Conservation (phyloP, 371 early-diverging fungal genomes). For the Scutellospora calospora region DNA sequence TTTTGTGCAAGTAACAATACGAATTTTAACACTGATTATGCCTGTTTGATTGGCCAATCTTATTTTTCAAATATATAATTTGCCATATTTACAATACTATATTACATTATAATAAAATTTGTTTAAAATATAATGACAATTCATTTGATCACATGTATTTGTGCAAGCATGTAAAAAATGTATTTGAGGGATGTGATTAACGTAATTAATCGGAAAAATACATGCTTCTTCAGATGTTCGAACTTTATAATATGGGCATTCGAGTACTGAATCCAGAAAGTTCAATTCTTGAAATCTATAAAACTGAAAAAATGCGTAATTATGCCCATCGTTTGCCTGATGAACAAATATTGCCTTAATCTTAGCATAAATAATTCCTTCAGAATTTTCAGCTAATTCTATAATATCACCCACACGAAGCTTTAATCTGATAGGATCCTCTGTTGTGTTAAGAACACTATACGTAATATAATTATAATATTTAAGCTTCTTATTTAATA, state of each 20-base stretch:
- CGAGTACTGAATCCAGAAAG: neutral
- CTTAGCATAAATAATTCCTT: neutral
- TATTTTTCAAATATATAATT: no score
- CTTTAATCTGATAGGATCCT: neutral
- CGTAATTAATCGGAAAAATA: neutral
- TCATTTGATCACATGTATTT: neutral
- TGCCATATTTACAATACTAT: no score
- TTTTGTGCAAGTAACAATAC: no score
- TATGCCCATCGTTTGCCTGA: neutral
- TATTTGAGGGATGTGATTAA: neutral
- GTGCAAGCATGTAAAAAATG: neutral
- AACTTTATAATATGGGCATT: neutral
- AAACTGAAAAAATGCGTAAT: neutral
- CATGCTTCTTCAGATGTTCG: neutral
- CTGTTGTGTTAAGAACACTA: neutral
- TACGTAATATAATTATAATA: conserved; percentile 8
- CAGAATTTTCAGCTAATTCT: neutral
- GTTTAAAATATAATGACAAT: neutral
- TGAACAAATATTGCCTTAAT: neutral
- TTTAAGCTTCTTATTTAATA: neutral
- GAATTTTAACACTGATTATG: no score
- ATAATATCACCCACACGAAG: neutral
- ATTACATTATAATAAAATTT: conserved; percentile 1
- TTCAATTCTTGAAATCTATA: neutral
- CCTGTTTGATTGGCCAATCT: no score